Percentiles rank a stretch among this genome's conserved stretches.
These are phyloP conservation scores for Magnusiomyces tetraspermus DNA, from an alignment of 1,139 yeast genomes.

Conservation along the genomic window DNA sequence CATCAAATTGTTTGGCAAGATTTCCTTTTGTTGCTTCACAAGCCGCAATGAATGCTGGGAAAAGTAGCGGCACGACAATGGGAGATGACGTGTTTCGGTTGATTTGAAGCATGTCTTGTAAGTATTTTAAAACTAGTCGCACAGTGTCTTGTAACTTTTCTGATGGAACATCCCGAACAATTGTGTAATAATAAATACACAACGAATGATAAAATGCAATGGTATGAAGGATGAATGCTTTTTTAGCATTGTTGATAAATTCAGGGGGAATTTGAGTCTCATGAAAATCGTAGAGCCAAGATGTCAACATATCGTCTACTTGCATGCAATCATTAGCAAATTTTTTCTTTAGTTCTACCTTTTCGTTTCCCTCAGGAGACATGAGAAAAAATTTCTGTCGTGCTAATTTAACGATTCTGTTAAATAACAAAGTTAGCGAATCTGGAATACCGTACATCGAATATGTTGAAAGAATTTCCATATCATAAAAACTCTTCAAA, in stretches of 20 bases:
- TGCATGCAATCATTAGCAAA: background rate
- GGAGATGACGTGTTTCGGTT: conserved; percentile 42
- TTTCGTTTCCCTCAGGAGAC: background rate
- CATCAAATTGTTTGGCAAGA: conserved; percentile 57
- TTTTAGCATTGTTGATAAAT: conserved; percentile 33
- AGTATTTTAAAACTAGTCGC: conserved; percentile 49
- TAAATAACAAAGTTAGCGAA: conserved; percentile 61
- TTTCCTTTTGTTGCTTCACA: conserved; percentile 58
- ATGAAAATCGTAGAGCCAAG: conserved; percentile 7
- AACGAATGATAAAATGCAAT: conserved; percentile 71
- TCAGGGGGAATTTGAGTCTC: conserved; percentile 19
- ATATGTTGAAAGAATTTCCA: conserved; percentile 55
- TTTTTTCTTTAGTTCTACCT: background rate
- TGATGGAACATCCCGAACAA: conserved; percentile 49
- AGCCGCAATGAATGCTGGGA: conserved; percentile 89
- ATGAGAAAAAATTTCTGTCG: conserved; percentile 49
- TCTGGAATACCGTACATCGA: conserved; percentile 80
- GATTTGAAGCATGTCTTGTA: conserved; percentile 53
- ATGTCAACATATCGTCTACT: background rate
- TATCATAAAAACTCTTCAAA: conserved; percentile 19
- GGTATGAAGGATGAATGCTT: conserved; percentile 75
- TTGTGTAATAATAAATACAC: conserved; percentile 63
- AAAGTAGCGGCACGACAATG: conserved; percentile 64
- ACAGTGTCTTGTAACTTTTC: conserved; percentile 52
- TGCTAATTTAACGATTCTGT: conserved; percentile 38